These are phyloP conservation scores for Podaxis pistillaris DNA, from an alignment of 768 basidiomycete genomes.

Conservation along the genomic window DNA sequence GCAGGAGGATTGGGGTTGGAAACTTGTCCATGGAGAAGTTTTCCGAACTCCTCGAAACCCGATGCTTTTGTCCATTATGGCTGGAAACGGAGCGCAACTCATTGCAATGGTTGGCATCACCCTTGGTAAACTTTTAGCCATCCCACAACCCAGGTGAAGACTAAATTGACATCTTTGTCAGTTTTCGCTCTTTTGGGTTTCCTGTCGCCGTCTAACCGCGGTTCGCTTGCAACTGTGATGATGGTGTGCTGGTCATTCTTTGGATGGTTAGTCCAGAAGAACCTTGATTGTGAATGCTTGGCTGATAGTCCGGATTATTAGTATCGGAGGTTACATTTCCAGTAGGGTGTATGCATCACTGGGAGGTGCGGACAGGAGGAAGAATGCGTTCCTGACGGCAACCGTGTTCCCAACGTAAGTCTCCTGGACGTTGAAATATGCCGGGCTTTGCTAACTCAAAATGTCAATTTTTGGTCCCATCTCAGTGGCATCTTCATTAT, in stretches of 20 bases:
- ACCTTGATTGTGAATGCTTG: not conserved
- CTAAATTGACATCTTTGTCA: constrained; percentile 25
- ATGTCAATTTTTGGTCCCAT: not conserved
- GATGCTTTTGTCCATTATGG: constrained; percentile 77
- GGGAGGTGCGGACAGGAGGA: constrained; percentile 73
- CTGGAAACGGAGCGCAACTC: constrained; percentile 89
- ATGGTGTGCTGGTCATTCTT: constrained; percentile 95
- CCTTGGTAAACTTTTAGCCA: constrained; percentile 48
- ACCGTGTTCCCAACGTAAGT: constrained; percentile 83
- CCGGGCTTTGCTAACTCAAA: not conserved
- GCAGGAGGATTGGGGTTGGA: constrained; percentile 99
- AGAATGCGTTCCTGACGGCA: constrained; percentile 86
- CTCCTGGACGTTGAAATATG: not conserved
- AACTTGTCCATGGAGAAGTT: constrained; percentile 94
- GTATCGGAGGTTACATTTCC: constrained; percentile 87
- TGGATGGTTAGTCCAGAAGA: constrained; percentile 54
- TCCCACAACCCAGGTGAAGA: not conserved
- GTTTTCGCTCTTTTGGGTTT: constrained; percentile 93
- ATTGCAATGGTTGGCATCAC: constrained; percentile 87
- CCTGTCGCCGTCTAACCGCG: constrained; percentile 93
- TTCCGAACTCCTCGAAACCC: constrained; percentile 82
- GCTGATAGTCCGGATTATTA: constrained; percentile 25
- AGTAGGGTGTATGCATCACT: constrained; percentile 79
- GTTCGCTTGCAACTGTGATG: constrained; percentile 91
- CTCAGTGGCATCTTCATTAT: constrained; percentile 75